Conservation (phyloP, 495 filamentous ascomycete genomes). For the Aspergillus diversus region DNA sequence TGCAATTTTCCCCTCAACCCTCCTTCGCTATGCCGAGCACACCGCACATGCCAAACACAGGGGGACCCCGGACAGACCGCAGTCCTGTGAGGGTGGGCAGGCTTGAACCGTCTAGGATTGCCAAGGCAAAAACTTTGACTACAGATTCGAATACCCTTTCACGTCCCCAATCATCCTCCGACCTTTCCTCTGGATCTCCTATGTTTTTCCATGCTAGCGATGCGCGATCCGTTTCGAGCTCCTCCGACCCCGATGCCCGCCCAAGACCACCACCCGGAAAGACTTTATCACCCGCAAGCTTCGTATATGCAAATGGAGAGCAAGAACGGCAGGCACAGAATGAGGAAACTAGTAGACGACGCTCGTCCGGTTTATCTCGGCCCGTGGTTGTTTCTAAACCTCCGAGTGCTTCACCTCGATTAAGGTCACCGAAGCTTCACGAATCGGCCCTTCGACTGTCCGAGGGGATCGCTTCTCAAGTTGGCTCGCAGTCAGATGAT, state of each 20-base stretch:
- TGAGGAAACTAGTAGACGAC: slow-evolving; percentile 37
- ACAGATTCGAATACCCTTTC: slow-evolving; percentile 33
- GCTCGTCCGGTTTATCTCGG: slow-evolving; percentile 43
- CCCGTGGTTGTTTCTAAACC: slow-evolving; percentile 34
- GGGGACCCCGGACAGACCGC: slow-evolving; percentile 40
- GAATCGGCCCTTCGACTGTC: slow-evolving; percentile 31
- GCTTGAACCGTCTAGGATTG: slow-evolving; percentile 34
- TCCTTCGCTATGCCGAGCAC: slow-evolving; percentile 37
- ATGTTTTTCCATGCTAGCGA: slow-evolving; percentile 81
- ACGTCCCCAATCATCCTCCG: slow-evolving; percentile 39
- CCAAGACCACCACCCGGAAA: slow-evolving; percentile 31
- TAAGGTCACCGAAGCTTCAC: slow-evolving; percentile 44
- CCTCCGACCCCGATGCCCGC: slow-evolving; percentile 34
- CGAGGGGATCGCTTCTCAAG: slow-evolving; percentile 28
- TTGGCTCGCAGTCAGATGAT: slow-evolving; percentile 29
- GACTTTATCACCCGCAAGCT: slow-evolving; percentile 48
- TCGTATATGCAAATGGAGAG: slow-evolving; percentile 60
- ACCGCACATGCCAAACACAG: slow-evolving; percentile 29
- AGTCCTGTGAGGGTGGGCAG: slow-evolving; percentile 42
- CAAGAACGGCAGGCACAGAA: slow-evolving; percentile 36
- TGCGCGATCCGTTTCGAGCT: slow-evolving; percentile 47
- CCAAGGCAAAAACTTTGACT: slow-evolving; percentile 43
- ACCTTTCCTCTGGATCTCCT: slow-evolving; percentile 42
- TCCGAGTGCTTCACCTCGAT: slow-evolving; percentile 43
- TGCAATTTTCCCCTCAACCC: slow-evolving; percentile 36